A percentile compares a stretch with the other conserved stretches of the same genome.
Evolutionary conservation across 352 stramenopile genomes (phyloP).

Genomic region (Globisporangium middletonii): DNA sequence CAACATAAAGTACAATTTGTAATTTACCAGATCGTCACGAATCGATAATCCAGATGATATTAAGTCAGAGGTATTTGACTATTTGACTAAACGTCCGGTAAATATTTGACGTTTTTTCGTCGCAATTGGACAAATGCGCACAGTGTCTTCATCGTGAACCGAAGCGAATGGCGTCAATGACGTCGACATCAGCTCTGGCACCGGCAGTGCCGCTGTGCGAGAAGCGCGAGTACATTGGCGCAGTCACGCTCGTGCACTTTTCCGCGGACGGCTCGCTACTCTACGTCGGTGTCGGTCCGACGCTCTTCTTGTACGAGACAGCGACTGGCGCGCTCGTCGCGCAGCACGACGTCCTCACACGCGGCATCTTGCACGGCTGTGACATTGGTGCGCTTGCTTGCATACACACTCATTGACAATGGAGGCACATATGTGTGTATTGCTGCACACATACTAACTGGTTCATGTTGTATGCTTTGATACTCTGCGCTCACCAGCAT

Average conservation of each 20-base stretch:
- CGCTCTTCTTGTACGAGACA: conserved; percentile 61
- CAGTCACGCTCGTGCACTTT: conserved; percentile 81
- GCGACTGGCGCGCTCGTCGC: conserved; percentile 37
- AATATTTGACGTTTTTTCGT: too few relatives aligned
- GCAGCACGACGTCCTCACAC: conserved; percentile 37
- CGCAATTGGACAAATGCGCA: too few relatives aligned
- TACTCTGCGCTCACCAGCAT: neutral
- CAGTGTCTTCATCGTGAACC: too few relatives aligned
- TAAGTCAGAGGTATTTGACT: too few relatives aligned
- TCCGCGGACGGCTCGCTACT: conserved; percentile 60
- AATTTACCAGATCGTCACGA: too few relatives aligned
- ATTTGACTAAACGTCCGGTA: too few relatives aligned
- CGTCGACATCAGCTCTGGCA: neutral
- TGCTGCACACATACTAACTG: too few relatives aligned
- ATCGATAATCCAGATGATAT: too few relatives aligned
- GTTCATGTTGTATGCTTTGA: neutral
- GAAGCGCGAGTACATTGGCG: conserved; percentile 75
- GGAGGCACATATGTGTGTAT: neutral
- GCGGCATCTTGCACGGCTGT: conserved; percentile 71
- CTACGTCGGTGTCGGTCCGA: conserved; percentile 63
- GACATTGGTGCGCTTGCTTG: conserved; percentile 31
- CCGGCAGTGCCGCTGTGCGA: conserved; percentile 10
- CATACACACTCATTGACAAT: neutral
- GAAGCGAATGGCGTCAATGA: too few relatives aligned
- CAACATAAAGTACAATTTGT: too few relatives aligned